Percentiles rank a stretch among this genome's conserved stretches.
phyloP scores from a whole-genome alignment of 78 protist genomes.

The Speleostelium caveatum region DNA sequence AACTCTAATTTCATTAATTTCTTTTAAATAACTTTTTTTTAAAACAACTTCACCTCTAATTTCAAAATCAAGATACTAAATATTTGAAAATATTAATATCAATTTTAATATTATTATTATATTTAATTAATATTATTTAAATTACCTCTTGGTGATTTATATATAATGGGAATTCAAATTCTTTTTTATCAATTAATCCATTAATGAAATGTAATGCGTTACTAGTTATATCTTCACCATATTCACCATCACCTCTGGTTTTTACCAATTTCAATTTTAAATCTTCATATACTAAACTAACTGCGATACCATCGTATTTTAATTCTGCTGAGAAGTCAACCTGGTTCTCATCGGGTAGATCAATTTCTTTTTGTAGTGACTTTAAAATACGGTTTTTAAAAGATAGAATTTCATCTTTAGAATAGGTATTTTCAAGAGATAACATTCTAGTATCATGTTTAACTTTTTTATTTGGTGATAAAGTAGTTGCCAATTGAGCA shows the following conservation, averaged over 20 bases:
- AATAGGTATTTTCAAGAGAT: constrained; percentile 60
- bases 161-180: background rate
- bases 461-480: background rate
- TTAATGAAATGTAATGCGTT: constrained; percentile 28
- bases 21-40: constrained; percentile 10
- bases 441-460: constrained; percentile 61
- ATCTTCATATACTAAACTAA: constrained; percentile 29
- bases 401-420: constrained; percentile 22
- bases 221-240: constrained; percentile 66
- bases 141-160: background rate
- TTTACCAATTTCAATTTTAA: constrained; percentile 7
- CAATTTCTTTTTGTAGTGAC: background rate
- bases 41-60: constrained; percentile 78
- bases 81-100: background rate
- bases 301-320: constrained; percentile 80
- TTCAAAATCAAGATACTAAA: constrained; percentile 28
- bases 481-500: background rate
- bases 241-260: constrained; percentile 76
- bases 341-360: background rate
- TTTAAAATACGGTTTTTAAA: constrained; percentile 35
- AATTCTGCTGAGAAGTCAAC: constrained; percentile 25
- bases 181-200: background rate
- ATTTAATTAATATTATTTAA: background rate
- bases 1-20: constrained; percentile 25
- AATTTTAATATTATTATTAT: background rate